A percentile compares a stretch with the other conserved stretches of the same genome.
Conservation (phyloP, 495 filamentous ascomycete genomes). For the Lepidopterella palustris region DNA sequence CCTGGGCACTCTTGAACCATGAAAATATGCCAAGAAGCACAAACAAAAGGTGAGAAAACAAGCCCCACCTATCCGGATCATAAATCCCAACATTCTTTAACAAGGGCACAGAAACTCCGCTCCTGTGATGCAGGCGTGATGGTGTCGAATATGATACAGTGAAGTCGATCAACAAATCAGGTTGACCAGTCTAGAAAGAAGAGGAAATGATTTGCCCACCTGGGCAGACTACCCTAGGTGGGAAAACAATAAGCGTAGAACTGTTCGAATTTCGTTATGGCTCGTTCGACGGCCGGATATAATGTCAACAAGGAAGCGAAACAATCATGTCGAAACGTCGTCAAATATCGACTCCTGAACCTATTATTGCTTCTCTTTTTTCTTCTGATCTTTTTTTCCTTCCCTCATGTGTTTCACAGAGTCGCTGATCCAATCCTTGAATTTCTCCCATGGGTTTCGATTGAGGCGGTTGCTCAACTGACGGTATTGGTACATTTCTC, state of each 20-base stretch:
- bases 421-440: slow-evolving; percentile 40
- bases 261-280: background rate
- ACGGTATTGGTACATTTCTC: slow-evolving; percentile 90
- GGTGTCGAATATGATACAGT: background rate
- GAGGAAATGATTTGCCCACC: background rate
- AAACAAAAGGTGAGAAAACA: background rate
- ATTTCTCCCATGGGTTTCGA: slow-evolving; percentile 68
- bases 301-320: background rate
- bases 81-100: background rate
- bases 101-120: background rate
- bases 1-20: background rate
- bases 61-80: background rate
- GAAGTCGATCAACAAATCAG: background rate
- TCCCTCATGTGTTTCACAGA: slow-evolving; percentile 14
- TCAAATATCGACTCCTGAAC: background rate
- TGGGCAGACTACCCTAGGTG: background rate
- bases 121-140: background rate
- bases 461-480: slow-evolving; percentile 83
- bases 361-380: slow-evolving; percentile 5
- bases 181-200: background rate
- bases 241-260: background rate
- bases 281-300: background rate
- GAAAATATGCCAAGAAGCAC: background rate
- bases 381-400: slow-evolving; percentile 21
- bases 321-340: background rate